Conservation (phyloP, 352 stramenopile species). For the Phytophthora melonis region DNA sequence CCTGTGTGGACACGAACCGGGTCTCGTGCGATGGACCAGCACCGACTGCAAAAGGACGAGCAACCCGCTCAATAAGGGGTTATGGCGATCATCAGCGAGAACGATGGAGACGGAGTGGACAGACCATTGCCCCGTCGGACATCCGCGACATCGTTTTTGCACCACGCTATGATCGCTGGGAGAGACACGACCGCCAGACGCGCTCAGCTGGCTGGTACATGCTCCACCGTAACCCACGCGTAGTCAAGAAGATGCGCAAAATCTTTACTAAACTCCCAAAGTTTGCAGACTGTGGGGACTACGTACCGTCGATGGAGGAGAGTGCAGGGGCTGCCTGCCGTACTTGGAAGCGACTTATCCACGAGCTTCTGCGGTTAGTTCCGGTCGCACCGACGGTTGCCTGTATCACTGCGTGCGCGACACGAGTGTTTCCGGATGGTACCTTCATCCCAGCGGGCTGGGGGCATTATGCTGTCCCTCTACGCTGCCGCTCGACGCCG, state of each 20-base stretch:
- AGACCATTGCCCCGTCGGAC: constrained; percentile 31
- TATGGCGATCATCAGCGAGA: not conserved
- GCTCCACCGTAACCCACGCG: constrained; percentile 47
- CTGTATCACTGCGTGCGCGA: constrained; percentile 34
- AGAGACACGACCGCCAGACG: constrained; percentile 64
- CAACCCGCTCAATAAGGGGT: constrained; percentile 31
- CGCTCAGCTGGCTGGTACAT: constrained; percentile 58
- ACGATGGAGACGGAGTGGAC: not conserved
- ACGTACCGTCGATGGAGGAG: constrained; percentile 37
- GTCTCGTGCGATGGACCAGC: constrained; percentile 22
- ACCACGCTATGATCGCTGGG: constrained; percentile 66
- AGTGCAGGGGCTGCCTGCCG: constrained; percentile 15
- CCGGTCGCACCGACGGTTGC: constrained; percentile 42
- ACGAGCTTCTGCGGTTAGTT: constrained; percentile 44
- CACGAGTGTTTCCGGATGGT: constrained; percentile 47
- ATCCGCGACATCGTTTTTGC: constrained; percentile 65
- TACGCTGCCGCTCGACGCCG: constrained; percentile 44
- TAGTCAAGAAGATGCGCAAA: constrained; percentile 39
- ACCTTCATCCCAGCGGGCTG: constrained; percentile 39
- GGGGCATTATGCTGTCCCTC: constrained; percentile 30
- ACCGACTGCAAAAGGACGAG: constrained; percentile 18
- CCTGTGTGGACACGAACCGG: constrained; percentile 40
- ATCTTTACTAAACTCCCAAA: constrained; percentile 32
- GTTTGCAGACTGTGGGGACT: constrained; percentile 7
- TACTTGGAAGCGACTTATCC: constrained; percentile 41